phyloP scores from a whole-genome alignment of 371 early-diverging fungal species.

The Actinomortierella wolfii region DNA sequence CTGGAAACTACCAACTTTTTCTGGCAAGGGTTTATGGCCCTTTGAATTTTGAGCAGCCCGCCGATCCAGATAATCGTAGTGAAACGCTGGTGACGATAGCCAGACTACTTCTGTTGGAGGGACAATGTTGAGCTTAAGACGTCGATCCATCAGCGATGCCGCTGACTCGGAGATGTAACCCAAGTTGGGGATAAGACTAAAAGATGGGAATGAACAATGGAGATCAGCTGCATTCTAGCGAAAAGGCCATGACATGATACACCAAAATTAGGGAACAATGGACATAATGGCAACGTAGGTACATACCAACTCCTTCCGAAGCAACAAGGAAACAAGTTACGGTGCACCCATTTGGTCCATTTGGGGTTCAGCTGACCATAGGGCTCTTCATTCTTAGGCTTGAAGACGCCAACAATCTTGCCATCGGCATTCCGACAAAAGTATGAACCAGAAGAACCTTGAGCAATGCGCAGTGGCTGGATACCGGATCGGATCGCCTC shows the following conservation, averaged over 20 bases:
- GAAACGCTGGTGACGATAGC: slow-evolving; percentile 77
- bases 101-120: slow-evolving; percentile 84
- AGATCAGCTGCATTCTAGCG: neutral
- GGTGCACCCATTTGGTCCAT: slow-evolving; percentile 94
- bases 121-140: slow-evolving; percentile 78
- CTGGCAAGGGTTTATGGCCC: slow-evolving; percentile 58
- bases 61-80: slow-evolving; percentile 70
- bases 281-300: too few relatives aligned
- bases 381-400: slow-evolving; percentile 95
- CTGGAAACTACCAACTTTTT: slow-evolving; percentile 88
- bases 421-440: slow-evolving; percentile 77
- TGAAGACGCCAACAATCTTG: slow-evolving; percentile 88
- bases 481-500: slow-evolving; percentile 71
- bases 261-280: too few relatives aligned
- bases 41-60: slow-evolving; percentile 47
- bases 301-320: slow-evolving; percentile 84
- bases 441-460: slow-evolving; percentile 91
- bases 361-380: slow-evolving; percentile 91
- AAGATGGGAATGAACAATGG: slow-evolving; percentile 1
- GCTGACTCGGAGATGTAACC: slow-evolving; percentile 91
- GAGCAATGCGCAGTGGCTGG: slow-evolving; percentile 70
- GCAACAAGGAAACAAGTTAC: slow-evolving; percentile 85
- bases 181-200: slow-evolving; percentile 79
- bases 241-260: too few relatives aligned
- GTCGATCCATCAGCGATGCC: slow-evolving; percentile 79